These are phyloP conservation scores for Rhododendron ferrugineum DNA, from an alignment of 148 eudicot species.

Conservation along the genomic window DNA sequence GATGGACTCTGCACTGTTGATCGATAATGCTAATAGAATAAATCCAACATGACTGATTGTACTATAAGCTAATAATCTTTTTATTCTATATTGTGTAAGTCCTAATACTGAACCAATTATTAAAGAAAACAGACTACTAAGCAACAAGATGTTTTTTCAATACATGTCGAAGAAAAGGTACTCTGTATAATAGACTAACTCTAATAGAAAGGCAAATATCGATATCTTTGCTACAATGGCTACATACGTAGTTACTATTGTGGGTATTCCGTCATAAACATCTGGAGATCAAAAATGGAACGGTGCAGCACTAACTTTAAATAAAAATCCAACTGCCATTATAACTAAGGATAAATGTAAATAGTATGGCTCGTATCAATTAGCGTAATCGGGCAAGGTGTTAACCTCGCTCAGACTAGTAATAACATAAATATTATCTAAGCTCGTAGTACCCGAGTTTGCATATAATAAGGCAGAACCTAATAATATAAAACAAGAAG, in stretches of 20 bases:
- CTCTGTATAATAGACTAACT: too few relatives aligned
- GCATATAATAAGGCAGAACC: background rate
- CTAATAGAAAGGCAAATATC: background rate
- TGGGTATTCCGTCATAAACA: background rate
- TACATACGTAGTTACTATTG: background rate
- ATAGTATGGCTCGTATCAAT: too few relatives aligned
- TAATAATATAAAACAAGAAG: background rate
- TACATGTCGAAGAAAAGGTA: too few relatives aligned
- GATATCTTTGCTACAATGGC: background rate
- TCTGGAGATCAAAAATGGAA: background rate
- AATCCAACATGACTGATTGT: background rate
- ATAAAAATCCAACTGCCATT: background rate
- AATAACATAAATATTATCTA: too few relatives aligned
- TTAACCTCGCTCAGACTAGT: too few relatives aligned
- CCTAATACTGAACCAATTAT: background rate
- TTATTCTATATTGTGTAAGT: background rate
- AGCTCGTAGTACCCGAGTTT: too few relatives aligned
- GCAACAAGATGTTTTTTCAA: too few relatives aligned
- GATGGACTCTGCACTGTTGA: background rate
- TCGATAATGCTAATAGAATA: background rate
- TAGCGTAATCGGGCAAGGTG: too few relatives aligned
- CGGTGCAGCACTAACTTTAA: background rate
- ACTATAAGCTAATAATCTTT: background rate
- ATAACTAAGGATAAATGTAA: too few relatives aligned
- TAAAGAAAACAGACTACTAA: background rate